A percentile compares a stretch with the other conserved stretches of the same genome.
Evolutionary conservation across 495 filamentous ascomycete species (phyloP).

Genomic region (Penicillium lagena): DNA sequence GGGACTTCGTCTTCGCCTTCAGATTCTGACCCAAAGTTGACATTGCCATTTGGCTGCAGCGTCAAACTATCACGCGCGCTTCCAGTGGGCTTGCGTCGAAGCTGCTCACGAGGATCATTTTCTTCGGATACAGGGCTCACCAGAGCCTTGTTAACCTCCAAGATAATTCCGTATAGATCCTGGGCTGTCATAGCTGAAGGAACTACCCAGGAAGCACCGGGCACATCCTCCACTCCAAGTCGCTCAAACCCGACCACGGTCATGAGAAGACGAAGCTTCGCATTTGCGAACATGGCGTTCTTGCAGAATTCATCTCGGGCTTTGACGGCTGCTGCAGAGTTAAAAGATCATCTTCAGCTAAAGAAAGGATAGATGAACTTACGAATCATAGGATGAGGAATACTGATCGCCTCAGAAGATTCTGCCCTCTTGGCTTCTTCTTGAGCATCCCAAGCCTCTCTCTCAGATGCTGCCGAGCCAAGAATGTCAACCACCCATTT

Average conservation of each 20-base stretch:
- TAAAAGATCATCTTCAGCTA: constrained; percentile 2
- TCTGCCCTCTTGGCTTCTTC: constrained; percentile 50
- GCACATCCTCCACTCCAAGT: constrained; percentile 61
- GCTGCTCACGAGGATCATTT: constrained; percentile 63
- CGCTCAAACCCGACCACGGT: constrained; percentile 65
- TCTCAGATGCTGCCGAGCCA: constrained; percentile 59
- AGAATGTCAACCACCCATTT: constrained; percentile 75
- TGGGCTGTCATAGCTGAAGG: constrained; percentile 58
- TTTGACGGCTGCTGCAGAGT: constrained; percentile 46
- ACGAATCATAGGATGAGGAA: constrained; percentile 36
- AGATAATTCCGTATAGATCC: constrained; percentile 54
- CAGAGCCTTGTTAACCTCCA: constrained; percentile 63
- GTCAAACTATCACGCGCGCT: constrained; percentile 33
- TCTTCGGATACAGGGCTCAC: constrained; percentile 63
- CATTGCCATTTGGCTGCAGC: constrained; percentile 20
- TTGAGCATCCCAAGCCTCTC: constrained; percentile 72
- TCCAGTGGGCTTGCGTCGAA: constrained; percentile 59
- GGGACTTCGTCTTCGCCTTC: constrained; percentile 50
- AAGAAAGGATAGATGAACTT: constrained; percentile 10
- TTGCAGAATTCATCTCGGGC: constrained; percentile 62
- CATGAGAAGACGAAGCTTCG: constrained; percentile 85
- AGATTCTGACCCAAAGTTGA: constrained; percentile 58
- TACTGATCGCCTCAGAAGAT: constrained; percentile 27
- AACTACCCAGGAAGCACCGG: constrained; percentile 72
- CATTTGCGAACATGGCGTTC: constrained; percentile 77